Evolutionary conservation across 75 land plant species (phyloP).

Genomic region (Azolla pinnata): DNA sequence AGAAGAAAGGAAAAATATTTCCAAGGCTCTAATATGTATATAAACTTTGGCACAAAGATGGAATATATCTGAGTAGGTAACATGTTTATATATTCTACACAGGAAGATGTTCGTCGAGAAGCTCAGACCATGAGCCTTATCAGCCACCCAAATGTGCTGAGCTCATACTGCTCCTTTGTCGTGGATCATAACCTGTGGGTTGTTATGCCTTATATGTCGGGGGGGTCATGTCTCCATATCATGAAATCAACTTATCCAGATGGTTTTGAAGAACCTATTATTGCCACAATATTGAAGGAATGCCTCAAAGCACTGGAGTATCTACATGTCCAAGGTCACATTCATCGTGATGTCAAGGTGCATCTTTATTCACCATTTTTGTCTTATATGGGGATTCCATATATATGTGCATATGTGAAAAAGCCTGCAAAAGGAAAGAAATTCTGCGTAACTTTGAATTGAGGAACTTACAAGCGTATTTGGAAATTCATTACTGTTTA

Average conservation of each 20-base stretch:
- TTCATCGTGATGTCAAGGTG: conserved; percentile 98
- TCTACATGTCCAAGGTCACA: conserved; percentile 91
- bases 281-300: conserved; percentile 79
- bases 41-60: too few species aligned
- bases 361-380: too few species aligned
- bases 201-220: conserved; percentile 97
- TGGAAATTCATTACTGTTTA: neutral
- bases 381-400: too few species aligned
- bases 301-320: conserved; percentile 82
- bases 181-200: conserved; percentile 86
- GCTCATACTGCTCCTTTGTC: conserved; percentile 89
- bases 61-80: too few species aligned
- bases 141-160: conserved; percentile 82
- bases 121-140: conserved; percentile 96
- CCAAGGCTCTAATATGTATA: too few species aligned
- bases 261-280: conserved; percentile 82
- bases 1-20: too few species aligned
- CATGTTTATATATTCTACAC: too few species aligned
- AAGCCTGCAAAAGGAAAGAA: too few species aligned
- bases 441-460: too few species aligned
- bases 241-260: conserved; percentile 90
- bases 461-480: too few species aligned
- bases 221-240: conserved; percentile 92
- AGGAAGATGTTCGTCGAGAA: conserved; percentile 92
- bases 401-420: too few species aligned